These are phyloP conservation scores for Westerdykella sp. DNA, from an alignment of 2,329 filamentous ascomycete species.

Conservation along the genomic window DNA sequence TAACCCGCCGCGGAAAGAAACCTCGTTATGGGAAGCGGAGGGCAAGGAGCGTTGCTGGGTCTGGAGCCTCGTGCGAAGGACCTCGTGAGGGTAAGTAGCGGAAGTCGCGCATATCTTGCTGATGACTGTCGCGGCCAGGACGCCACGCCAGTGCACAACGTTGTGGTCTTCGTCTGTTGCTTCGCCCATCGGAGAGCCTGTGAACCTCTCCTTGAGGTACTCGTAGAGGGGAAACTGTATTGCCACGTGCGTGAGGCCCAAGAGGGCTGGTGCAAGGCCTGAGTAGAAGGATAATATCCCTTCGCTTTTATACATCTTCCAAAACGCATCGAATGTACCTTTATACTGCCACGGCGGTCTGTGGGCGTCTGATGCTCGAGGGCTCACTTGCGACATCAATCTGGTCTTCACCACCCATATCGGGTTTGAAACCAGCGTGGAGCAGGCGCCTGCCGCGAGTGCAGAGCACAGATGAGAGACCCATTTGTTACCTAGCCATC, in stretches of 20 bases:
- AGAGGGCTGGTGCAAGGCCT: conserved; percentile 81
- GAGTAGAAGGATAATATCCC: conserved; percentile 91
- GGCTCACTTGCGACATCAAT: conserved; percentile 84
- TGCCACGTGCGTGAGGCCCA: conserved; percentile 89
- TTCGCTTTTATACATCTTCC: conserved; percentile 92
- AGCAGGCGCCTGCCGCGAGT: conserved; percentile 82
- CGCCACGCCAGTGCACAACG: conserved; percentile 67
- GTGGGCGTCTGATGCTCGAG: conserved; percentile 48
- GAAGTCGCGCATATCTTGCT: conserved; percentile 94
- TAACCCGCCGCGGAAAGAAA: conserved; percentile 41
- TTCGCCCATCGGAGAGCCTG: conserved; percentile 79
- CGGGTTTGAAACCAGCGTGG: conserved; percentile 89
- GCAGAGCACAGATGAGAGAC: conserved; percentile 83
- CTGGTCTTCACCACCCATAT: conserved; percentile 99
- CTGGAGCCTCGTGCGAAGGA: conserved; percentile 86
- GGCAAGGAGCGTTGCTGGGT: conserved; percentile 73
- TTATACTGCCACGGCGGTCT: conserved; percentile 84
- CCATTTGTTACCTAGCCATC: conserved; percentile 60
- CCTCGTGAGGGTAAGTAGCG: conserved; percentile 94
- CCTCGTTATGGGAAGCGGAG: conserved; percentile 43
- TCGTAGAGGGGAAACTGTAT: conserved; percentile 97
- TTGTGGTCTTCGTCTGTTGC: conserved; percentile 51
- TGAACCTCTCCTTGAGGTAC: conserved; percentile 84
- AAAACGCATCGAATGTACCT: conserved; percentile 82
- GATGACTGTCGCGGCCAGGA: conserved; percentile 80